Conservation (phyloP, 2,329 filamentous ascomycete genomes). For the Aspergillus spinulosporus region DNA sequence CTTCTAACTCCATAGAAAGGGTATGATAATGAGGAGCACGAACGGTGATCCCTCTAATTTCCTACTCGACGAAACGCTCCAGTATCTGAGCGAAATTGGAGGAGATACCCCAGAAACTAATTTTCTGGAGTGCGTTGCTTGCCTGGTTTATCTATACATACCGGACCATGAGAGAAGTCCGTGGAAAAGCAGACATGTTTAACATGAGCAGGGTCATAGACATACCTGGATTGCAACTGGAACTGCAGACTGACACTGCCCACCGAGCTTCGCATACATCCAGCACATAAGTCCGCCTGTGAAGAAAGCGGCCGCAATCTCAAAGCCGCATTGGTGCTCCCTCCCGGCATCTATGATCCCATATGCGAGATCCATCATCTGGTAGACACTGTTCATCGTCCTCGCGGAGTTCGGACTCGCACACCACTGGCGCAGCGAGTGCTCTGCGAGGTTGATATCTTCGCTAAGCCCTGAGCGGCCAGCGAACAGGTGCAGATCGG, state of each 20-base stretch:
- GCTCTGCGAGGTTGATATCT: constrained; percentile 14
- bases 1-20: too few relatives aligned
- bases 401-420: constrained; percentile 1
- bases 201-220: neutral
- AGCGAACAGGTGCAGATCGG: constrained; percentile 10
- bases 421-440: constrained; percentile 15
- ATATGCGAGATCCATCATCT: constrained; percentile 12
- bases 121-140: constrained; percentile 1
- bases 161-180: neutral
- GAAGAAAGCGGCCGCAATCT: constrained; percentile 11
- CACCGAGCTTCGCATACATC: constrained; percentile 16
- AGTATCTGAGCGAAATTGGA: constrained; percentile 8
- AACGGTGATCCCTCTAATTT: too few relatives aligned
- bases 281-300: constrained; percentile 14
- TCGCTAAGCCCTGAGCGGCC: constrained; percentile 13
- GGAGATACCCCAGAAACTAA: constrained; percentile 3
- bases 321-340: constrained; percentile 8
- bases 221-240: neutral
- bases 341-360: constrained; percentile 6
- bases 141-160: neutral
- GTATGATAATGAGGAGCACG: too few relatives aligned
- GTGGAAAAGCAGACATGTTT: neutral
- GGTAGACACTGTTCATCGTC: constrained; percentile 9
- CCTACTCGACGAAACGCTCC: neutral
- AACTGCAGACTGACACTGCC: neutral